Percentiles rank a stretch among this genome's conserved stretches.
phyloP scores from a whole-genome alignment of 139 green algal genomes.

The Nannochloris sp. region DNA sequence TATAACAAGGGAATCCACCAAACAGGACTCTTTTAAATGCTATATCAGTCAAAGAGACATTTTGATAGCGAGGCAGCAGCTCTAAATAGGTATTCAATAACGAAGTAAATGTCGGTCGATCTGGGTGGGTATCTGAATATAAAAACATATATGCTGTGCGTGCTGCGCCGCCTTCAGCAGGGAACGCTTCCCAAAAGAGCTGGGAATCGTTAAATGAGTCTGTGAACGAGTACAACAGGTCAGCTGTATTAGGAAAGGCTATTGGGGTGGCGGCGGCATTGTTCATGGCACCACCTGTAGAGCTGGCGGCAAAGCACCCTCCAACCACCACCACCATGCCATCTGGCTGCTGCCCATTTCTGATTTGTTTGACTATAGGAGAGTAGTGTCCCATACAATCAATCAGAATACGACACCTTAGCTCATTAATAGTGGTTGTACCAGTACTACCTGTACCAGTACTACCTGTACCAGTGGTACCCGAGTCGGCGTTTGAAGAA shows the following conservation, averaged over 20 bases:
- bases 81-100: slow-evolving; percentile 77
- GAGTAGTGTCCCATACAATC: slow-evolving; percentile 89
- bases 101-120: slow-evolving; percentile 49
- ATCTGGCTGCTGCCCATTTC: slow-evolving; percentile 58
- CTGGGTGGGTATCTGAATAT: slow-evolving; percentile 65
- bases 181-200: slow-evolving; percentile 86
- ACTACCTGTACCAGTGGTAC: neutral
- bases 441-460: neutral
- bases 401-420: slow-evolving; percentile 54
- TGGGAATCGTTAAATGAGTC: slow-evolving; percentile 59
- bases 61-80: slow-evolving; percentile 64
- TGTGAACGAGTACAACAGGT: slow-evolving; percentile 52
- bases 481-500: too few relatives aligned
- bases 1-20: slow-evolving; percentile 63
- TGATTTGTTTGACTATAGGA: slow-evolving; percentile 57
- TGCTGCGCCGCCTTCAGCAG: slow-evolving; percentile 58
- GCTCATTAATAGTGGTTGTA: neutral
- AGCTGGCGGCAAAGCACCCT: slow-evolving; percentile 46
- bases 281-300: neutral
- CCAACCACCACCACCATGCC: slow-evolving; percentile 86
- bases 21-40: slow-evolving; percentile 56
- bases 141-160: slow-evolving; percentile 97
- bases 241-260: slow-evolving; percentile 49
- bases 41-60: slow-evolving; percentile 41
- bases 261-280: slow-evolving; percentile 7